Percentiles rank a stretch among this genome's conserved stretches.
phyloP scores from a whole-genome alignment of 2,329 filamentous ascomycete species.

The Achaetomium macrosporum region DNA sequence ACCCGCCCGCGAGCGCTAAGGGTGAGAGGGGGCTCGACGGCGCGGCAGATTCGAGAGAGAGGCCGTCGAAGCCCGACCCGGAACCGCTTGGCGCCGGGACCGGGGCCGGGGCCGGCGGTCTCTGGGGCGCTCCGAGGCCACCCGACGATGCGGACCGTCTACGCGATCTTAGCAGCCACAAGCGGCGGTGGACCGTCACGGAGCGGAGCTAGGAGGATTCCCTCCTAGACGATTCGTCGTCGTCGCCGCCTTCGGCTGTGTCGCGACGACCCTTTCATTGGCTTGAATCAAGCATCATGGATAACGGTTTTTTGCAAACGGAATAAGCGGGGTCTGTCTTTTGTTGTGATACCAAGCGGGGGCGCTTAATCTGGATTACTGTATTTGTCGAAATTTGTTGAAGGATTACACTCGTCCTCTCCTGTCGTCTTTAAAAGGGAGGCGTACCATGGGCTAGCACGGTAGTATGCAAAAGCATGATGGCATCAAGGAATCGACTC shows the following conservation, averaged over 20 bases:
- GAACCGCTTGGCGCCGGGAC: conserved; percentile 34
- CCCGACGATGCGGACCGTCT: conserved; percentile 41
- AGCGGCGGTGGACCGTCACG: conserved; percentile 52
- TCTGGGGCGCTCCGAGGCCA: conserved; percentile 41
- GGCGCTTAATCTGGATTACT: not conserved
- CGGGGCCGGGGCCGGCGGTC: conserved; percentile 37
- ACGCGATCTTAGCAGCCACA: conserved; percentile 41
- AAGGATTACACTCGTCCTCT: not conserved
- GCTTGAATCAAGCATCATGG: not conserved
- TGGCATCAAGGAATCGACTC: too few relatives aligned
- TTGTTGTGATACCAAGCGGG: not conserved
- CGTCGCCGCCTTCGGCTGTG: not conserved
- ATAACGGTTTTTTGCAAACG: not conserved
- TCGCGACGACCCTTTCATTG: not conserved
- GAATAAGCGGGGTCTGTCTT: not conserved
- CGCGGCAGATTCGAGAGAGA: not conserved
- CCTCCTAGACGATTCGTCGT: not conserved
- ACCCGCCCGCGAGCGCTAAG: not conserved
- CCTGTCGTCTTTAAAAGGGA: not conserved
- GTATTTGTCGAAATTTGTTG: not conserved
- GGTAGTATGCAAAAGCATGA: too few relatives aligned
- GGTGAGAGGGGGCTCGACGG: too few relatives aligned
- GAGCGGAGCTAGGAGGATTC: conserved; percentile 32
- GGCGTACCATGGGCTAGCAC: not conserved
- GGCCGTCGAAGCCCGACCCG: conserved; percentile 26